These are phyloP conservation scores for Ustilago esculenta DNA, from an alignment of 1,284 basidiomycete species.

Conservation along the genomic window DNA sequence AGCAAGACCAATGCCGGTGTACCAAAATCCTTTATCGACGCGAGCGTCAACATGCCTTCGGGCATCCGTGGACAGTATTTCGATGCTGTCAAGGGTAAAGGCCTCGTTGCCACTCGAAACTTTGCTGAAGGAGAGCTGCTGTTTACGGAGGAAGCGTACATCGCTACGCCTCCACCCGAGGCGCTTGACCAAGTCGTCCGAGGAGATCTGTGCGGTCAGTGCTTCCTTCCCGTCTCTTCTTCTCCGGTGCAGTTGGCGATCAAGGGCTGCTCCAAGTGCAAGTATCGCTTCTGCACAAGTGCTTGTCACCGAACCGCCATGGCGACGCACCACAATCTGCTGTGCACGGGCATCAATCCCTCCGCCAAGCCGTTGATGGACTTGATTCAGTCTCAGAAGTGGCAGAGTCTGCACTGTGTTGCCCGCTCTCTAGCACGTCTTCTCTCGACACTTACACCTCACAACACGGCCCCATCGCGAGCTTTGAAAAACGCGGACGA, in stretches of 20 bases:
- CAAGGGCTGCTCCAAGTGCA: conserved; percentile 51
- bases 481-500: background rate
- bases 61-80: conserved; percentile 76
- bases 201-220: conserved; percentile 56
- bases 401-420: conserved; percentile 41
- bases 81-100: conserved; percentile 80
- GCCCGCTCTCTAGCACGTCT: conserved; percentile 24
- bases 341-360: conserved; percentile 80
- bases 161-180: conserved; percentile 59
- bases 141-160: conserved; percentile 77
- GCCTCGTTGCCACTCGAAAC: conserved; percentile 76
- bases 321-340: conserved; percentile 75
- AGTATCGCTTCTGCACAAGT: conserved; percentile 80
- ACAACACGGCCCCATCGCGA: conserved; percentile 1
- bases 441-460: conserved; percentile 12
- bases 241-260: conserved; percentile 64
- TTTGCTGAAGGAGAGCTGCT: conserved; percentile 78
- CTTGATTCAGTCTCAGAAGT: conserved; percentile 46
- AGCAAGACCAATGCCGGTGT: conserved; percentile 29
- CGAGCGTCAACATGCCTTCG: conserved; percentile 32
- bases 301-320: conserved; percentile 75
- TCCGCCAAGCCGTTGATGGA: conserved; percentile 69
- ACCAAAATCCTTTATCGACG: conserved; percentile 54
- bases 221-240: conserved; percentile 60
- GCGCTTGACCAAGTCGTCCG: conserved; percentile 25